phyloP scores from a whole-genome alignment of 148 eudicot genomes.

The Chenopodium formosanum region DNA sequence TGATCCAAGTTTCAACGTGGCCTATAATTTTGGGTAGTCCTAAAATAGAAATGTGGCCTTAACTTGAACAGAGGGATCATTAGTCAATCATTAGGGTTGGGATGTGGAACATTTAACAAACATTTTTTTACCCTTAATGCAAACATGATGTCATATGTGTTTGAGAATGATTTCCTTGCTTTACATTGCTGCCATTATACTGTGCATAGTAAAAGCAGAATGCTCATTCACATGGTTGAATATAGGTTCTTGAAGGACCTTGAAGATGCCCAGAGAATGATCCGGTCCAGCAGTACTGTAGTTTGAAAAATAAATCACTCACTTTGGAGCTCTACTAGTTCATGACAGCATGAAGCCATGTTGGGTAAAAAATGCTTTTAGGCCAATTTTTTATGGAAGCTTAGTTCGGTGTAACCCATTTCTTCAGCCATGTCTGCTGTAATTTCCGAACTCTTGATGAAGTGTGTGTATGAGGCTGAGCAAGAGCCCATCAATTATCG shows the following conservation, averaged over 20 bases:
- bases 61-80: not conserved
- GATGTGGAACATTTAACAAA: not conserved
- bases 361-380: not conserved
- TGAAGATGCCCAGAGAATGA: constrained; percentile 79
- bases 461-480: not conserved
- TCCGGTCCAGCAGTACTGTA: constrained; percentile 49
- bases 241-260: constrained; percentile 87
- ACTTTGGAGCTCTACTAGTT: not conserved
- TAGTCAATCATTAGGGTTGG: not conserved
- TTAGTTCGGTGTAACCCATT: not conserved
- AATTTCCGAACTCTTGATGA: constrained; percentile 3
- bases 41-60: not conserved
- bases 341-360: not conserved
- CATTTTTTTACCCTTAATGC: no score
- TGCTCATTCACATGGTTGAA: constrained; percentile 13
- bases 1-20: not conserved
- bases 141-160: not conserved
- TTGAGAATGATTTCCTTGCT: not conserved
- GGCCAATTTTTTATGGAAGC: not conserved
- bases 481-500: not conserved
- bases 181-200: not conserved
- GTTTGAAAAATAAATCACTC: constrained; percentile 31
- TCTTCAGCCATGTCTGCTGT: not conserved
- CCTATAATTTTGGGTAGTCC: not conserved
- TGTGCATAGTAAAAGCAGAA: not conserved